phyloP scores from a whole-genome alignment of 179 eudicot species.

The Beta lomatogona region DNA sequence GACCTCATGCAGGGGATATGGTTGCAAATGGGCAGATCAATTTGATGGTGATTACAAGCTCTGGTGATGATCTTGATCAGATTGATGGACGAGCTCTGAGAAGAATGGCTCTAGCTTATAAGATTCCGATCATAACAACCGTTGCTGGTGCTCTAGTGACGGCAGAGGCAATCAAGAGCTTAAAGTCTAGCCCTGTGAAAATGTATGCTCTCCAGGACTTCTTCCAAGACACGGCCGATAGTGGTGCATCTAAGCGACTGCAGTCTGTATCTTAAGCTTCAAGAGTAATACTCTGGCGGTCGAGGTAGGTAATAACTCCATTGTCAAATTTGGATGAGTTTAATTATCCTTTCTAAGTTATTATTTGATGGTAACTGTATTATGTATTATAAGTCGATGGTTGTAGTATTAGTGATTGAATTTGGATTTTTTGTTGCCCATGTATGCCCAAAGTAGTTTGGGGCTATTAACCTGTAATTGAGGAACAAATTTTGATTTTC shows the following conservation, averaged over 20 bases:
- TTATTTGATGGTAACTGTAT: slow-evolving; percentile 8
- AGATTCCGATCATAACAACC: slow-evolving; percentile 81
- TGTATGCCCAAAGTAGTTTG: slow-evolving; percentile 7
- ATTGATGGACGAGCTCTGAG: slow-evolving; percentile 84
- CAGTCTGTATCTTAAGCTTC: slow-evolving; percentile 51
- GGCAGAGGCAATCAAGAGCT: slow-evolving; percentile 78
- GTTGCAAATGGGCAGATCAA: slow-evolving; percentile 82
- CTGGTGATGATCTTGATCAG: slow-evolving; percentile 80
- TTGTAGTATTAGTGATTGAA: slow-evolving; percentile 21
- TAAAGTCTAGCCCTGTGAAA: slow-evolving; percentile 58
- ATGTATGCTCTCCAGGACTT: slow-evolving; percentile 94
- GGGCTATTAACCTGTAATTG: slow-evolving; percentile 12
- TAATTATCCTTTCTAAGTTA: not conserved
- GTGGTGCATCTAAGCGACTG: slow-evolving; percentile 33
- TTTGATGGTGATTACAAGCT: slow-evolving; percentile 93
- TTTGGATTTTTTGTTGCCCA: not conserved
- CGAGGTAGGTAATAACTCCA: slow-evolving; percentile 21
- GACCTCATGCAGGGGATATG: slow-evolving; percentile 97
- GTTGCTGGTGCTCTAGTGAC: slow-evolving; percentile 91
- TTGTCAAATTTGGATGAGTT: not conserved
- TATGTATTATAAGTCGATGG: slow-evolving; percentile 16
- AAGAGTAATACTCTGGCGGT: not conserved
- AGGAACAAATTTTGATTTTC: not conserved
- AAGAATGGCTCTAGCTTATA: slow-evolving; percentile 87
- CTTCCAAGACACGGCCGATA: slow-evolving; percentile 41